These are phyloP conservation scores for Teratosphaeria gauchensis DNA, from an alignment of 2,329 filamentous ascomycete species.

Conservation along the genomic window DNA sequence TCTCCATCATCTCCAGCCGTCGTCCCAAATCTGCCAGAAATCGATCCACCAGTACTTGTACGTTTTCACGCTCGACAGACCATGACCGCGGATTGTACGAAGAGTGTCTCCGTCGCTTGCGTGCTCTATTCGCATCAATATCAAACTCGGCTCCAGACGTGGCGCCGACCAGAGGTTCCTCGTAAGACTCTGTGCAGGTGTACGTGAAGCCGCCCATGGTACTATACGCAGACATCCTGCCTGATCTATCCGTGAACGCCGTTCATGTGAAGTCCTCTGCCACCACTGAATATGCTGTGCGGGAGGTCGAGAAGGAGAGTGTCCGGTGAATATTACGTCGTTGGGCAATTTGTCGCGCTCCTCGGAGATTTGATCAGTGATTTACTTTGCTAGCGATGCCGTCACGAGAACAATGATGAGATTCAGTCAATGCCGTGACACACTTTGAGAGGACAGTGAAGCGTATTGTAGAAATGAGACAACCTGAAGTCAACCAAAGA, in stretches of 20 bases:
- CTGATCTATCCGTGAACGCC: neutral
- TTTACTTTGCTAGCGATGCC: neutral
- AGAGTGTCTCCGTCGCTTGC: conserved; percentile 36
- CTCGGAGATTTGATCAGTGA: neutral
- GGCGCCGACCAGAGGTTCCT: conserved; percentile 34
- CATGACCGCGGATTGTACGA: conserved; percentile 37
- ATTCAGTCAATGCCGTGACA: neutral
- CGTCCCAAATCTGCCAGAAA: conserved; percentile 81
- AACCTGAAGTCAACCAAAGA: neutral
- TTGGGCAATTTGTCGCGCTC: neutral
- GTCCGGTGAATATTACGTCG: neutral
- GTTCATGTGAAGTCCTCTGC: neutral
- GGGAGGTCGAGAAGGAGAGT: neutral
- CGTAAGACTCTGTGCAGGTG: conserved; percentile 26
- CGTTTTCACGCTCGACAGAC: conserved; percentile 38
- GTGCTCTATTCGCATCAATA: conserved; percentile 25
- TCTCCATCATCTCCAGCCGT: conserved; percentile 78
- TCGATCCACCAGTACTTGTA: conserved; percentile 51
- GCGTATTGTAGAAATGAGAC: neutral
- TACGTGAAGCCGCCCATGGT: conserved; percentile 3
- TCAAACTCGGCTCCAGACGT: conserved; percentile 26
- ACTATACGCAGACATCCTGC: conserved; percentile 4
- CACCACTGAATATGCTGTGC: neutral
- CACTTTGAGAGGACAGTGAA: neutral
- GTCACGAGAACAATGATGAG: neutral